Evolutionary conservation across 2,329 filamentous ascomycete species (phyloP).

Genomic region (Zymoseptoria crescenta): DNA sequence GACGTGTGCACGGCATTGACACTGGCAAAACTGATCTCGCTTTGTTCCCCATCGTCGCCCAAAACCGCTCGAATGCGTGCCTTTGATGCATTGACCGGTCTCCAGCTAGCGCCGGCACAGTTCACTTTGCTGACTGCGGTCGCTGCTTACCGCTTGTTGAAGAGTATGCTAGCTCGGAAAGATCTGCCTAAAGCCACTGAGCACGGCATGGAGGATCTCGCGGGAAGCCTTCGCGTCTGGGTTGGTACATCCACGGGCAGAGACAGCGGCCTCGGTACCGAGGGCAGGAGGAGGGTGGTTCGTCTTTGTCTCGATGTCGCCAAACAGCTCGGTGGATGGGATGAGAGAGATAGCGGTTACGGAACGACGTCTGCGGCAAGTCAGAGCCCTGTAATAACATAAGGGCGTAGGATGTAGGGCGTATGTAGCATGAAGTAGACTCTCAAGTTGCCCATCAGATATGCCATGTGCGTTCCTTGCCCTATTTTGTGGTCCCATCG

Average conservation of each 20-base stretch:
- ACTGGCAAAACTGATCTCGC: constrained; percentile 51
- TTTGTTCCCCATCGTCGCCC: constrained; percentile 25
- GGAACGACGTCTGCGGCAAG: constrained; percentile 14
- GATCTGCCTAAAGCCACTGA: constrained; percentile 25
- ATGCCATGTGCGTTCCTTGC: neutral
- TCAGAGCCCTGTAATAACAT: constrained; percentile 5
- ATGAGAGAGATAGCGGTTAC: constrained; percentile 23
- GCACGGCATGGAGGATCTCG: constrained; percentile 37
- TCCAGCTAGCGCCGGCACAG: constrained; percentile 31
- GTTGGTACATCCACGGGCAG: constrained; percentile 38
- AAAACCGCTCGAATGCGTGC: constrained; percentile 32
- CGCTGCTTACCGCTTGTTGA: constrained; percentile 37
- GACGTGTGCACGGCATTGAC: constrained; percentile 52
- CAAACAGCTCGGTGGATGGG: constrained; percentile 35
- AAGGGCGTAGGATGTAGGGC: neutral
- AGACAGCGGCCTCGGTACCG: constrained; percentile 33
- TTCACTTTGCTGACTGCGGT: constrained; percentile 42
- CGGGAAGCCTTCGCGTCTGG: constrained; percentile 39
- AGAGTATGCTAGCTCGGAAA: constrained; percentile 26
- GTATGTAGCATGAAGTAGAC: neutral
- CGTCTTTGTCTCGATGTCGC: constrained; percentile 36
- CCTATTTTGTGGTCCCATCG: neutral
- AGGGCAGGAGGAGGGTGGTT: constrained; percentile 33
- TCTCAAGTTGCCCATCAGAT: neutral
- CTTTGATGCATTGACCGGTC: constrained; percentile 33